phyloP scores from a whole-genome alignment of 169 alveolate species.

The Toxoplasma gondii region DNA sequence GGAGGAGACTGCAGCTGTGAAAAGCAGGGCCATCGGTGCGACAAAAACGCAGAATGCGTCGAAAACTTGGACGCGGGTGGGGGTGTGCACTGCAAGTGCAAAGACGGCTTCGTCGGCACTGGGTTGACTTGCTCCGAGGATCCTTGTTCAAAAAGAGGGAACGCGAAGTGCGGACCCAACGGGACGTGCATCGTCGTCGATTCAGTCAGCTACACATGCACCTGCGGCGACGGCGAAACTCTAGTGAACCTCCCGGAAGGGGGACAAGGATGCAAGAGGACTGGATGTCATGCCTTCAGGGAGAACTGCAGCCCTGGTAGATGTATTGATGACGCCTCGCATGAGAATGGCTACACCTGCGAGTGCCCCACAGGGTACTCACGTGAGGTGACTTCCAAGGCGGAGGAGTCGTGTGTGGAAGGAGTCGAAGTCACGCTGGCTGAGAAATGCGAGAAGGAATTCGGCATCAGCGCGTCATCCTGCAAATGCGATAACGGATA shows the following conservation, averaged over 20 bases:
- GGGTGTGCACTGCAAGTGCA: background rate
- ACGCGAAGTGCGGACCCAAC: background rate
- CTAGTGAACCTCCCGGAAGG: background rate
- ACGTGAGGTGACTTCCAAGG: too few species aligned
- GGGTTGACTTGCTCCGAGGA: background rate
- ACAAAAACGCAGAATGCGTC: background rate
- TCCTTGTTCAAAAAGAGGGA: background rate
- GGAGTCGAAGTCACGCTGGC: too few species aligned
- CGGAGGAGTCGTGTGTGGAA: too few species aligned
- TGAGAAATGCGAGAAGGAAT: too few species aligned
- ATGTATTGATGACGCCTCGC: background rate
- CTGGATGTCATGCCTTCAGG: background rate
- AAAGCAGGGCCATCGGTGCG: background rate
- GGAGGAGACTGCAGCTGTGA: constrained; percentile 2
- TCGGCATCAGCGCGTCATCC: too few species aligned
- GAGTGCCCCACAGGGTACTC: background rate
- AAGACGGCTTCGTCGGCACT: background rate
- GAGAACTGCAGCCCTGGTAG: background rate
- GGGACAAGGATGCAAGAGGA: background rate
- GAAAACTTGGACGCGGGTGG: background rate
- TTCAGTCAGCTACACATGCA: background rate
- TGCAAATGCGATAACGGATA: too few species aligned
- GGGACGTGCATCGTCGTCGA: background rate
- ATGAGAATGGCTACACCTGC: background rate
- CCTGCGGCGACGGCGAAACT: background rate